Conservation (phyloP, 2,329 filamentous ascomycete genomes). For the Sphaerostilbella broomeana region DNA sequence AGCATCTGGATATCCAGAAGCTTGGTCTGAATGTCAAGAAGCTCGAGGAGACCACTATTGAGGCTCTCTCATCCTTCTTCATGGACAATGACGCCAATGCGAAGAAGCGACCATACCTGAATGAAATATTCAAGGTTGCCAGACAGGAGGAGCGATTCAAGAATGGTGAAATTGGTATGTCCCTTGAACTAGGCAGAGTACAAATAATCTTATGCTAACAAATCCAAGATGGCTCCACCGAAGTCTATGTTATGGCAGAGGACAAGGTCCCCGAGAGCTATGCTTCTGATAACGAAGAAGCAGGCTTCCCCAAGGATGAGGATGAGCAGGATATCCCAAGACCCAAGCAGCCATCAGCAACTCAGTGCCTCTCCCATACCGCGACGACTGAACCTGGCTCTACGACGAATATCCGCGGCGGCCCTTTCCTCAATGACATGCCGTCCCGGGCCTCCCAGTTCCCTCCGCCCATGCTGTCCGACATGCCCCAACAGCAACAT, state of each 20-base stretch:
- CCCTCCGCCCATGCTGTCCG: conserved; percentile 35
- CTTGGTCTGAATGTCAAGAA: conserved; percentile 47
- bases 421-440: conserved; percentile 37
- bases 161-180: conserved; percentile 51
- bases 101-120: conserved; percentile 49
- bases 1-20: conserved; percentile 47
- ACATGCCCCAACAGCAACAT: conserved; percentile 36
- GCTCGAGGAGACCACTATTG: conserved; percentile 52
- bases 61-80: conserved; percentile 53
- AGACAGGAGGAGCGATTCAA: conserved; percentile 49
- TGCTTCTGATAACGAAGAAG: conserved; percentile 41
- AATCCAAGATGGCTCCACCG: conserved; percentile 39
- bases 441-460: conserved; percentile 38
- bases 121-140: conserved; percentile 57
- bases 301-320: conserved; percentile 36
- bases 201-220: conserved; percentile 11
- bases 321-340: conserved; percentile 35
- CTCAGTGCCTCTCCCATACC: conserved; percentile 28
- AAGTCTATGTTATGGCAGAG: conserved; percentile 46
- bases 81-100: conserved; percentile 49
- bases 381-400: conserved; percentile 33
- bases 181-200: background rate
- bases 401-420: conserved; percentile 24
- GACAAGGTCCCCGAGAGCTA: conserved; percentile 45
- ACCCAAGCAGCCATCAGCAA: conserved; percentile 27